phyloP scores from a whole-genome alignment of 1,284 basidiomycete species.

The Ceratobasidium sp. region DNA sequence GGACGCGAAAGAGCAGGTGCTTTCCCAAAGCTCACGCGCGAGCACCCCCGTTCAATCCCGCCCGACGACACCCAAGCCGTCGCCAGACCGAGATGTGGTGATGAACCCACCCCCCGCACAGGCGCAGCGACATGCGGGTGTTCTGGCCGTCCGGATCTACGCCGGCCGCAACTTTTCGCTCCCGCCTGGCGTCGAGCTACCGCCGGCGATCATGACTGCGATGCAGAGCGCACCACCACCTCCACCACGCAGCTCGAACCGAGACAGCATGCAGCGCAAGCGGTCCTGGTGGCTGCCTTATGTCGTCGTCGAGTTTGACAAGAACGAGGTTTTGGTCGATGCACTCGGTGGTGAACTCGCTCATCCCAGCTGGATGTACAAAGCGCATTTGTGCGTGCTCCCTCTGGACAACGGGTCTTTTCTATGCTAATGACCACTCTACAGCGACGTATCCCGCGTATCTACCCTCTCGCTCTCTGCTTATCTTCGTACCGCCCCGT shows the following conservation, averaged over 20 bases:
- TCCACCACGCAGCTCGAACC: slow-evolving; percentile 62
- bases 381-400: slow-evolving; percentile 85
- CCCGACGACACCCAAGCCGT: slow-evolving; percentile 67
- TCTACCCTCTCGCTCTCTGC: slow-evolving; percentile 89
- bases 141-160: slow-evolving; percentile 87
- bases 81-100: slow-evolving; percentile 10
- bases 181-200: slow-evolving; percentile 75
- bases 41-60: slow-evolving; percentile 56
- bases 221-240: slow-evolving; percentile 63
- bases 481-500: slow-evolving; percentile 80
- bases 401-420: neutral
- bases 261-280: slow-evolving; percentile 87
- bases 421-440: slow-evolving; percentile 37
- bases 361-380: slow-evolving; percentile 92
- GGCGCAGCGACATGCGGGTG: slow-evolving; percentile 69
- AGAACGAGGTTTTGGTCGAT: slow-evolving; percentile 98
- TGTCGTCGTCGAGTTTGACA: slow-evolving; percentile 97
- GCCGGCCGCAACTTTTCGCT: slow-evolving; percentile 81
- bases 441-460: slow-evolving; percentile 84
- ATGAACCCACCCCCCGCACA: slow-evolving; percentile 35
- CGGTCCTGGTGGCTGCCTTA: slow-evolving; percentile 98
- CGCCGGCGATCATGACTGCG: slow-evolving; percentile 86
- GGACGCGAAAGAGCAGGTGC: slow-evolving; percentile 37
- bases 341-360: slow-evolving; percentile 86
- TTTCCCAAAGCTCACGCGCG: slow-evolving; percentile 18